Percentiles rank a stretch among this genome's conserved stretches.
These are phyloP conservation scores for Myxozyma neglecta DNA, from an alignment of 805 yeast genomes.

Conservation along the genomic window DNA sequence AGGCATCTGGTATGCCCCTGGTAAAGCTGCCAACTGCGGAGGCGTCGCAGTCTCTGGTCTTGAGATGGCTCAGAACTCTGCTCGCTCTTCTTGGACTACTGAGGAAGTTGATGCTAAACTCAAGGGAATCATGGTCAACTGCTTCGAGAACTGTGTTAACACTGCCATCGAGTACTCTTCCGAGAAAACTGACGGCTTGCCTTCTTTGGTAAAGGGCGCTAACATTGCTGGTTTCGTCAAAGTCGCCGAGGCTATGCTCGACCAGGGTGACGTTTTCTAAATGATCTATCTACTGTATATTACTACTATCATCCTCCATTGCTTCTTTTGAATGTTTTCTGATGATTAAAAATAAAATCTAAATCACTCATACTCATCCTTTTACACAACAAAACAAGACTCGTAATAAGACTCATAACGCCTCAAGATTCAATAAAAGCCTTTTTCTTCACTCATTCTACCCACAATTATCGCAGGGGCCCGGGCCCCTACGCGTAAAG, in stretches of 20 bases:
- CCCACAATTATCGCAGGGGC: neutral
- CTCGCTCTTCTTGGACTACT: conserved; percentile 83
- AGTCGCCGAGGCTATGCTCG: conserved; percentile 98
- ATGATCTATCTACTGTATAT: neutral
- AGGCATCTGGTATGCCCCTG: conserved; percentile 97
- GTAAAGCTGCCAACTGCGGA: conserved; percentile 99
- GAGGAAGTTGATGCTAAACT: conserved; percentile 91
- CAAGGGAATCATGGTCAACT: conserved; percentile 87
- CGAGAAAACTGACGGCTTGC: conserved; percentile 64
- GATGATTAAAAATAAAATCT: neutral
- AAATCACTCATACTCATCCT: neutral
- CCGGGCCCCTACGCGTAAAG: neutral
- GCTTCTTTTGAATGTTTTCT: neutral
- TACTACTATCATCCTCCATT: neutral
- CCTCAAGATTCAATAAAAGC: neutral
- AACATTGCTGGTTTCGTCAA: conserved; percentile 98
- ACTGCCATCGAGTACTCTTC: conserved; percentile 80
- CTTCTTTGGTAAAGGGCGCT: conserved; percentile 97
- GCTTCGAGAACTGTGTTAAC: conserved; percentile 89
- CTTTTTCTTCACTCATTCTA: neutral
- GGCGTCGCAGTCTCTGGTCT: conserved; percentile 99
- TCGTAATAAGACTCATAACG: neutral
- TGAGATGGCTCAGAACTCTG: conserved; percentile 99
- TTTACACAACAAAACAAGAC: too few relatives aligned
- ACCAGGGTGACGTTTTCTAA: conserved; percentile 75